Conservation (phyloP, 2,329 filamentous ascomycete species). For the Penicillium oxalicum region DNA sequence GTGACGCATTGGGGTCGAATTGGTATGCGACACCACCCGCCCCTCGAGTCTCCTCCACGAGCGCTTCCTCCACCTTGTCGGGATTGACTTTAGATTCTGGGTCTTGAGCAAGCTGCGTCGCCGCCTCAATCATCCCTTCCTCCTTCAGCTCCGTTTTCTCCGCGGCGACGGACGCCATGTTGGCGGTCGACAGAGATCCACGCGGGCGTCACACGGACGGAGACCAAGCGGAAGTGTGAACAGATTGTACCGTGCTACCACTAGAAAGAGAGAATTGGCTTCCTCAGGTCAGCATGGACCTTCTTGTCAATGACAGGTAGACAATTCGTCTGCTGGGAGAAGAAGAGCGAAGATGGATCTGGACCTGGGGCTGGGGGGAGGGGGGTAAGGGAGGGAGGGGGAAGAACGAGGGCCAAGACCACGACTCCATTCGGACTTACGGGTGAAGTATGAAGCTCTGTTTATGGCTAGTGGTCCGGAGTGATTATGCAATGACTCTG, state of each 20-base stretch:
- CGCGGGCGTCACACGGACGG: background rate
- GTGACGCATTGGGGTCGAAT: constrained; percentile 79
- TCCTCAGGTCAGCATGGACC: too few species aligned
- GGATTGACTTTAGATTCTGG: constrained; percentile 62
- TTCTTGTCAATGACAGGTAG: too few species aligned
- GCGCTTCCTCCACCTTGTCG: constrained; percentile 64
- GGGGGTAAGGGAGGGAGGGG: background rate
- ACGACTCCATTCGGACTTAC: too few species aligned
- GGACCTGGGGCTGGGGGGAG: background rate
- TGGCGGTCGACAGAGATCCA: constrained; percentile 5
- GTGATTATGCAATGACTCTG: background rate
- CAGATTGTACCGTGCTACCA: background rate
- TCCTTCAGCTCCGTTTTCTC: constrained; percentile 65
- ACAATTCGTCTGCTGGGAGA: too few species aligned
- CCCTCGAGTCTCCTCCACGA: constrained; percentile 71
- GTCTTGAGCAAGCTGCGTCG: constrained; percentile 49
- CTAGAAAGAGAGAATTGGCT: too few species aligned
- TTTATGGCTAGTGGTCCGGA: too few species aligned
- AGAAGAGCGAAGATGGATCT: background rate
- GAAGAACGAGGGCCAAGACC: background rate
- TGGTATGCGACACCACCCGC: constrained; percentile 74
- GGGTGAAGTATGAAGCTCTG: too few species aligned
- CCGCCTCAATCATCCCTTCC: constrained; percentile 72
- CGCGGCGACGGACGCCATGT: constrained; percentile 29
- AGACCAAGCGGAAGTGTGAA: background rate